Percentiles rank a stretch among this genome's conserved stretches.
Conservation (phyloP, 2,329 filamentous ascomycete genomes). For the Colletotrichum noveboracense region DNA sequence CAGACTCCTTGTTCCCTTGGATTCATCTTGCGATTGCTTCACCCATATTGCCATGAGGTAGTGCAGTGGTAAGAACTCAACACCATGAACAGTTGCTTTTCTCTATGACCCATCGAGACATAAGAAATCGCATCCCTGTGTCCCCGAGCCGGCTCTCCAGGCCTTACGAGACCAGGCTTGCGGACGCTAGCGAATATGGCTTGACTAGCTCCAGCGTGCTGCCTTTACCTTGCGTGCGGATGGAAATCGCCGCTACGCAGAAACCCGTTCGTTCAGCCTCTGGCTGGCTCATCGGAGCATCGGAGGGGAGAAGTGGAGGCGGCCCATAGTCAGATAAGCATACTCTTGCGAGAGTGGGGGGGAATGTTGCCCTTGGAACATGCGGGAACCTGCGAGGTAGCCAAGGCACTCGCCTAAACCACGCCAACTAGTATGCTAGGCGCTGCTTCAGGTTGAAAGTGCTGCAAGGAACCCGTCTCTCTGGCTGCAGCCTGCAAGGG, state of each 20-base stretch:
- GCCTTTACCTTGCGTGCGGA: neutral
- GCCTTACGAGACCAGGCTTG: neutral
- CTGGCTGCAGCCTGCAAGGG: slow-evolving; percentile 12
- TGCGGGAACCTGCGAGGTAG: neutral
- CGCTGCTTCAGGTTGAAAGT: slow-evolving; percentile 9
- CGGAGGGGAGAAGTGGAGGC: neutral
- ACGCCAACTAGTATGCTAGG: neutral
- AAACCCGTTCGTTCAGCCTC: neutral
- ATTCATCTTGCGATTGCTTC: slow-evolving; percentile 20
- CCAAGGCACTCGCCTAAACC: neutral
- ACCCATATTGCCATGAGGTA: slow-evolving; percentile 6
- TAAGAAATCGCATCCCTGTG: slow-evolving; percentile 16
- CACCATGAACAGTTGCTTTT: neutral
- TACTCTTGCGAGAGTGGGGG: neutral
- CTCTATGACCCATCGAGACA: slow-evolving; percentile 5
- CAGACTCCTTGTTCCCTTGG: slow-evolving; percentile 19
- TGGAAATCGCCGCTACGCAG: neutral
- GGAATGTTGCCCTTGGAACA: neutral
- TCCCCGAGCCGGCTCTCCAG: neutral
- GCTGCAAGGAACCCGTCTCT: slow-evolving; percentile 13
- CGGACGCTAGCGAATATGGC: slow-evolving; percentile 19
- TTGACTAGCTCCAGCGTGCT: slow-evolving; percentile 13
- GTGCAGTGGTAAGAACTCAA: neutral
- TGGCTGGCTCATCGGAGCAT: neutral
- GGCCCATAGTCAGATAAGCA: neutral